Evolutionary conservation across 495 filamentous ascomycete genomes (phyloP), one percentile per base, ranked within the genome.

Genomic region (Neurospora tetraspora): DNA sequence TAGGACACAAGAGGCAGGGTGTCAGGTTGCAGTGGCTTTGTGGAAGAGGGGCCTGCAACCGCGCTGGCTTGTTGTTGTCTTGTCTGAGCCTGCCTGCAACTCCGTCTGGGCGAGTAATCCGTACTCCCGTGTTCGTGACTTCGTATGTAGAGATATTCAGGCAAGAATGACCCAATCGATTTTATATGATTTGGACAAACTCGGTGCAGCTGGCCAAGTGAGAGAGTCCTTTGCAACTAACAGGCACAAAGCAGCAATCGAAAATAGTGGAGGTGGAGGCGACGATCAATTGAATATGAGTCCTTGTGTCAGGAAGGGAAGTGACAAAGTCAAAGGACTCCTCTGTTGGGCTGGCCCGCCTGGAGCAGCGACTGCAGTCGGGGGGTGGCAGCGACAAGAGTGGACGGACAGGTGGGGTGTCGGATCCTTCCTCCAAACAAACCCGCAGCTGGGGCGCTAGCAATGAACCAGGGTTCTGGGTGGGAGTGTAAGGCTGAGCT

Each of bases 1-100:
- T 74, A 77, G 74, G 74, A 74, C 70, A 74, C 71, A 61, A 71
- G 70, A 53, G 31, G 27, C 70, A 71, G 53, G 53, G 70, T 68
- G 47, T 68, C 42, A 39, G 68, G 73, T 72, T 69, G 59, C 71
- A 72, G 53, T 65, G 53, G 53, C 53, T 65, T 65, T 65, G 53
- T 65, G 53, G 53, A 65, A 34, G 53, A 61, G 70, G 27, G 70
- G 53, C 47, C 71, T 68, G 53, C 71, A 36, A 68, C 71, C 70
- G 68, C 53, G 53, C 27, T 61, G 53, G 53, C 53, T 65, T 34
- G 53, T 34, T 34, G 53, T 34, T 34, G 53, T 34, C 27, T 34
- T 61, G 53, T 61, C 53, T 31, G 27, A 31, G 27, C 53, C 27
- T 65, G 53, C 14, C 53, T 34, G 27, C 53, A 27, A 65, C 27